Evolutionary conservation across 2,329 filamentous ascomycete genomes (phyloP), one percentile per base, ranked within the genome.

Genomic region (Calonectria multiphialidica): DNA sequence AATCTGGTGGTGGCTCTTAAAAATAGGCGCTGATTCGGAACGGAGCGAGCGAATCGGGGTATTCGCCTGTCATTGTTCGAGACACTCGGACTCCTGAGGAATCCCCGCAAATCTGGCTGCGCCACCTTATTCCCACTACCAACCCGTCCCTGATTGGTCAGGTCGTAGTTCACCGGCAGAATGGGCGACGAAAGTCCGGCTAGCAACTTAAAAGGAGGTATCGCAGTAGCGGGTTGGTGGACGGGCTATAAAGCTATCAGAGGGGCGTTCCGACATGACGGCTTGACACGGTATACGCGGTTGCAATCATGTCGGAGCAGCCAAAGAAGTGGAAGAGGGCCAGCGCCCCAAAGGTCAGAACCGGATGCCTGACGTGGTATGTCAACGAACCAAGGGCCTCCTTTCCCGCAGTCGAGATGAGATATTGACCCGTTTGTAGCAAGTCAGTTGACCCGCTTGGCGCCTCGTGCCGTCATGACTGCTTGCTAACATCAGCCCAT

Each of bases 331-430:
- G 53, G 53, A 59, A 59, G 53, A 16, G 53, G 33, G 53, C 53
- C n/a, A 59, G 53, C 35, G 53, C 53, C 33, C 53, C 53, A 25
- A 59, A 59, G 21, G 53, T 59, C 21, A 37, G 53, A 23, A 59
- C 53, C 21, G 53, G 53, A 59, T 59, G 53, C 53, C 23, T 59
- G 53, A 59, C 53, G 53, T 59, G 53, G 53, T 59, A 59, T 59
- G 53, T 59, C 21, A 59, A 59, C 6, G 25, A 23, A 33, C 21
- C 21, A 23, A 40, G 53, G 33, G 53, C 21, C n/a, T 5, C 21
- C 33, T 37, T 6, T 37, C n/a, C 12, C 21, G 21, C 21, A 59
- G 53, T 33, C 23, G 35, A 59, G 53, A 59, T 59, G 35, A 59
- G 53, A 59, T 59, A 59, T 59, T 59, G 53, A 59, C 53, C 21